phyloP scores from a whole-genome alignment of 2,329 filamentous ascomycete species.

The Thyridium curvatum region DNA sequence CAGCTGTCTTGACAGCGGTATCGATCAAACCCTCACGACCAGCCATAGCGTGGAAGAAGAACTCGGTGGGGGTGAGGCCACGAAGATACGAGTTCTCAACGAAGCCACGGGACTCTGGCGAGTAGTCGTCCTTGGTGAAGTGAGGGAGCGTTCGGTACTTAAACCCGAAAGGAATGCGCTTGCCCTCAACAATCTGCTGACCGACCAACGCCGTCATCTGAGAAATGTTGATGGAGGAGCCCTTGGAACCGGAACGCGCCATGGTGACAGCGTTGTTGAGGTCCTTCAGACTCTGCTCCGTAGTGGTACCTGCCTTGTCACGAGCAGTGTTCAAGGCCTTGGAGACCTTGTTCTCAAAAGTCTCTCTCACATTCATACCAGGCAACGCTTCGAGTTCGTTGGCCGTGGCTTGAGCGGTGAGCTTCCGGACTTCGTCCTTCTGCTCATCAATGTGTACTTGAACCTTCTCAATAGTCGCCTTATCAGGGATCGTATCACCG shows the following conservation, averaged over 20 bases:
- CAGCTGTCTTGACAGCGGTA: constrained; percentile 97
- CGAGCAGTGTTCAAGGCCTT: constrained; percentile 90
- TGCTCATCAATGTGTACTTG: constrained; percentile 74
- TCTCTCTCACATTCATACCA: constrained; percentile 97
- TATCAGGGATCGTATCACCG: constrained; percentile 93
- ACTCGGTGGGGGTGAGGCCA: constrained; percentile 90
- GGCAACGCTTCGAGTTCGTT: constrained; percentile 89
- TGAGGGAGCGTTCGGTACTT: constrained; percentile 96
- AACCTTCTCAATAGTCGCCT: constrained; percentile 75
- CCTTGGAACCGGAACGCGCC: constrained; percentile 95
- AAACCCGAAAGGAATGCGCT: constrained; percentile 98
- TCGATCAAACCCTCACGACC: constrained; percentile 99
- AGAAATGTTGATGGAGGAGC: constrained; percentile 98
- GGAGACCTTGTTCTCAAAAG: constrained; percentile 95
- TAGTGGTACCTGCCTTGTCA: constrained; percentile 91
- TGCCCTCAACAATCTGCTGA: constrained; percentile 96
- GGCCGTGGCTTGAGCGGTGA: constrained; percentile 73
- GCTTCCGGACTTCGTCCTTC: constrained; percentile 71
- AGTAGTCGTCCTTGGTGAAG: constrained; percentile 99
- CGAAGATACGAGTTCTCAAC: constrained; percentile 98
- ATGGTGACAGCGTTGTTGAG: constrained; percentile 95
- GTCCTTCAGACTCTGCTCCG: constrained; percentile 88
- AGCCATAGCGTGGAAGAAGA: constrained; percentile 99
- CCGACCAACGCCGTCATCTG: constrained; percentile 98
- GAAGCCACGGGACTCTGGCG: constrained; percentile 91